These are phyloP conservation scores for Fusarium scirpi DNA, from an alignment of 2,329 filamentous ascomycete genomes.

Conservation along the genomic window DNA sequence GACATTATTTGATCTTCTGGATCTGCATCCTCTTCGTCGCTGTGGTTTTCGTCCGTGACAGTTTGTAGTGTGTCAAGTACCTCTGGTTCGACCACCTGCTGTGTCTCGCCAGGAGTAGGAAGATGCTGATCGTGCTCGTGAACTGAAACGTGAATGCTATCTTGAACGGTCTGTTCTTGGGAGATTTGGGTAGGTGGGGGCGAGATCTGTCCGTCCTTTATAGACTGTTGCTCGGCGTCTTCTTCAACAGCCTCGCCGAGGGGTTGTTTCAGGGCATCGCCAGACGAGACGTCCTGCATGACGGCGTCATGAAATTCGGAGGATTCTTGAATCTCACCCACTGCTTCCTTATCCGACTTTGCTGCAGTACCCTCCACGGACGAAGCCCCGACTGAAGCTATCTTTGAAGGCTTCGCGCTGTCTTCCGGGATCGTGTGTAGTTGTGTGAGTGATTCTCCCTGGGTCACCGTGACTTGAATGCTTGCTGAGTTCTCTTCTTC, in stretches of 20 bases:
- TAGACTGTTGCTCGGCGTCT: constrained; percentile 19
- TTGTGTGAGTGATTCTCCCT: constrained; percentile 16
- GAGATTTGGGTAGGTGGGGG: constrained; percentile 40
- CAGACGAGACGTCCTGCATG: constrained; percentile 29
- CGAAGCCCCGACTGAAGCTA: constrained; percentile 6
- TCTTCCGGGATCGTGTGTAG: constrained; percentile 20
- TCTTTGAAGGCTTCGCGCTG: constrained; percentile 9
- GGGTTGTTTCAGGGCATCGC: constrained; percentile 8
- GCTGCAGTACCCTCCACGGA: constrained; percentile 1
- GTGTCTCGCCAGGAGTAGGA: constrained; percentile 43
- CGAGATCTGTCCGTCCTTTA: constrained; percentile 36
- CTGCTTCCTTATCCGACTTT: neutral
- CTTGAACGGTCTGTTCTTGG: constrained; percentile 27
- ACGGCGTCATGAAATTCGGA: constrained; percentile 33
- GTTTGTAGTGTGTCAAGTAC: constrained; percentile 23
- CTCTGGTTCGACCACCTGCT: constrained; percentile 35
- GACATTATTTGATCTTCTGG: constrained; percentile 49
- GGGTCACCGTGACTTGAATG: constrained; percentile 4
- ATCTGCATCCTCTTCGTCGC: constrained; percentile 41
- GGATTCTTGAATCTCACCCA: constrained; percentile 4
- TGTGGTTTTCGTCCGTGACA: constrained; percentile 17
- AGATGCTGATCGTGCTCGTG: constrained; percentile 28
- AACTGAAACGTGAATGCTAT: constrained; percentile 16
- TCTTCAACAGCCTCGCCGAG: constrained; percentile 5
- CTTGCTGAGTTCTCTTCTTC: constrained; percentile 3